Evolutionary conservation across 768 basidiomycete species (phyloP).

Genomic region (Rhizopogon vinicolor): DNA sequence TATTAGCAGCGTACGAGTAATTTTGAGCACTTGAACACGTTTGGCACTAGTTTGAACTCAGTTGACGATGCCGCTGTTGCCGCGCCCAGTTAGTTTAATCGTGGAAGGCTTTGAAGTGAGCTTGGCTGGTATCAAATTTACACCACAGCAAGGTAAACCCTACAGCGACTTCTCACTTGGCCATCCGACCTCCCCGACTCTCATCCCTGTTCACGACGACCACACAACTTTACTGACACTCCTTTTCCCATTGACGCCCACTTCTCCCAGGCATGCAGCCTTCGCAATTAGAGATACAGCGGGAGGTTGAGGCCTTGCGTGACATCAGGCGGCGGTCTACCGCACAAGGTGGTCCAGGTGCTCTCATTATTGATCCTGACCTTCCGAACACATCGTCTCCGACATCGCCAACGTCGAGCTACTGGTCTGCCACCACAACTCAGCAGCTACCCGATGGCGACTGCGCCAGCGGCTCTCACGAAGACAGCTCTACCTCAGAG

Average conservation of each 20-base stretch:
- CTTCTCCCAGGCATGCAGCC: slow-evolving; percentile 50
- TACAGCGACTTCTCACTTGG: slow-evolving; percentile 1
- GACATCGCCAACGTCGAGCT: slow-evolving; percentile 48
- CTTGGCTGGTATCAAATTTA: background rate
- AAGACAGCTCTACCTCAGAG: slow-evolving; percentile 34
- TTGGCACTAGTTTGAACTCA: slow-evolving; percentile 5
- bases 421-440: slow-evolving; percentile 39
- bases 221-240: slow-evolving; percentile 5
- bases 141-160: background rate
- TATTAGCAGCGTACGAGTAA: background rate
- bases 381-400: slow-evolving; percentile 71
- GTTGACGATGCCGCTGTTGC: slow-evolving; percentile 5
- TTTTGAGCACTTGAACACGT: background rate
- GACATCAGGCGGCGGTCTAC: slow-evolving; percentile 83
- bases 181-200: slow-evolving; percentile 5
- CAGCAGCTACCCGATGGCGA: slow-evolving; percentile 41
- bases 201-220: slow-evolving; percentile 9
- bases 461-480: slow-evolving; percentile 36
- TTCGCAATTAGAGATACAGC: slow-evolving; percentile 79
- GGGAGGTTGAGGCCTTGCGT: slow-evolving; percentile 81
- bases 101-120: background rate
- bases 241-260: slow-evolving; percentile 3
- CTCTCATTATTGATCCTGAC: slow-evolving; percentile 87
- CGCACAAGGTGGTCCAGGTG: slow-evolving; percentile 67
- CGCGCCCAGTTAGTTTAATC: background rate